Conservation (phyloP, 495 filamentous ascomycete species). For the Xylaria nigripes region DNA sequence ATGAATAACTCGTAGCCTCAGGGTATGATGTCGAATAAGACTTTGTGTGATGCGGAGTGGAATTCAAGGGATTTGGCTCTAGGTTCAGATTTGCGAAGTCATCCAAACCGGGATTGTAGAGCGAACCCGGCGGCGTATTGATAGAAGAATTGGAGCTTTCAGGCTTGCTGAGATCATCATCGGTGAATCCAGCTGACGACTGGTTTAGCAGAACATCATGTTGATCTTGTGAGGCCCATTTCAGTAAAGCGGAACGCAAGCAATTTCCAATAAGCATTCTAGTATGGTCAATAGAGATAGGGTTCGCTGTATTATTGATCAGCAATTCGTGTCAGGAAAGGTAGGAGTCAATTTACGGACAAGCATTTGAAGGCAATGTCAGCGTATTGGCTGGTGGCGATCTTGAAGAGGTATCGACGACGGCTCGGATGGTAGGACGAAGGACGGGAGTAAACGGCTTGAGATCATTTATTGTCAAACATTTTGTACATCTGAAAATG, state of each 20-base stretch:
- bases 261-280: conserved; percentile 18
- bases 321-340: neutral
- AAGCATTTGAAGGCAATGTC: neutral
- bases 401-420: conserved; percentile 5
- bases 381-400: conserved; percentile 7
- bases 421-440: conserved; percentile 12
- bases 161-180: conserved; percentile 18
- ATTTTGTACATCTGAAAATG: conserved; percentile 76
- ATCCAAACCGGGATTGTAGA: conserved; percentile 22
- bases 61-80: conserved; percentile 27
- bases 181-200: conserved; percentile 10
- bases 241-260: conserved; percentile 19
- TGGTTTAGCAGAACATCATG: neutral
- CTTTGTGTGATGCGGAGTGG: conserved; percentile 15
- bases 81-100: conserved; percentile 16
- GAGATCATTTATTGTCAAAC: conserved; percentile 80
- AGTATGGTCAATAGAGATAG: conserved; percentile 22
- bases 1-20: conserved; percentile 23
- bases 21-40: conserved; percentile 36
- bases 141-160: conserved; percentile 15
- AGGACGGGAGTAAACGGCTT: conserved; percentile 33
- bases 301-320: conserved; percentile 12
- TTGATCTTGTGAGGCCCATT: conserved; percentile 12
- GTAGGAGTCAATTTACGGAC: neutral
- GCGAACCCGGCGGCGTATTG: conserved; percentile 13